Conservation (phyloP, 805 yeast species). For the Starmerella sirachaensis region DNA sequence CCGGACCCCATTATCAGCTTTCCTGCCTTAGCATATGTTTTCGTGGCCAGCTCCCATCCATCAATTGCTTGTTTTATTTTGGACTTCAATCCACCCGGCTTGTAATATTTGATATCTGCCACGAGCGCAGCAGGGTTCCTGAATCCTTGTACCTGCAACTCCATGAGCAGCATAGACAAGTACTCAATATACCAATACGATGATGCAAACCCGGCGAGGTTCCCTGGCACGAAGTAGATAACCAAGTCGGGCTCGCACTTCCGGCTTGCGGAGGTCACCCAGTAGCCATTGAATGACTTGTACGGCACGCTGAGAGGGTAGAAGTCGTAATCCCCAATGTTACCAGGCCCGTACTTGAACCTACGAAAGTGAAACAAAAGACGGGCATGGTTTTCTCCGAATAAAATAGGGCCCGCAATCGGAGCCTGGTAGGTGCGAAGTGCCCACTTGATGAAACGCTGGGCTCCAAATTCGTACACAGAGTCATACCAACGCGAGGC, state of each 20-base stretch:
- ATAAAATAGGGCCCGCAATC: constrained; percentile 20
- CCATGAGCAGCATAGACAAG: constrained; percentile 32
- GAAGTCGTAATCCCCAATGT: constrained; percentile 25
- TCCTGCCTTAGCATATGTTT: constrained; percentile 24
- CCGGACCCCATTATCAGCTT: constrained; percentile 37
- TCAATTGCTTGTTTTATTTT: constrained; percentile 17
- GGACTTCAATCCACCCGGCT: constrained; percentile 25
- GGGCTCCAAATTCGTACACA: constrained; percentile 22
- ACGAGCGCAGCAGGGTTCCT: constrained; percentile 36
- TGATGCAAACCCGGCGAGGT: constrained; percentile 25
- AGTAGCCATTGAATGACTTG: constrained; percentile 26
- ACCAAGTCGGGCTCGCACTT: constrained; percentile 31
- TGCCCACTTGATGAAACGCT: constrained; percentile 21
- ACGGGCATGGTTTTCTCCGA: constrained; percentile 20
- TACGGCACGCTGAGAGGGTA: constrained; percentile 16
- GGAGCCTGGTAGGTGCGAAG: constrained; percentile 19
- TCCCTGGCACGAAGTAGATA: constrained; percentile 37
- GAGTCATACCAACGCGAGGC: constrained; percentile 21
- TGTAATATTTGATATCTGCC: constrained; percentile 24
- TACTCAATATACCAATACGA: constrained; percentile 38
- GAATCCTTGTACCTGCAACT: constrained; percentile 40
- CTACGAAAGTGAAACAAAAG: constrained; percentile 22
- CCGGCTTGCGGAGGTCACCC: constrained; percentile 29
- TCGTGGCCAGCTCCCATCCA: constrained; percentile 29
- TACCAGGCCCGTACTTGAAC: constrained; percentile 25